phyloP scores from a whole-genome alignment of 2,329 filamentous ascomycete species.

The Ascochyta koolunga region DNA sequence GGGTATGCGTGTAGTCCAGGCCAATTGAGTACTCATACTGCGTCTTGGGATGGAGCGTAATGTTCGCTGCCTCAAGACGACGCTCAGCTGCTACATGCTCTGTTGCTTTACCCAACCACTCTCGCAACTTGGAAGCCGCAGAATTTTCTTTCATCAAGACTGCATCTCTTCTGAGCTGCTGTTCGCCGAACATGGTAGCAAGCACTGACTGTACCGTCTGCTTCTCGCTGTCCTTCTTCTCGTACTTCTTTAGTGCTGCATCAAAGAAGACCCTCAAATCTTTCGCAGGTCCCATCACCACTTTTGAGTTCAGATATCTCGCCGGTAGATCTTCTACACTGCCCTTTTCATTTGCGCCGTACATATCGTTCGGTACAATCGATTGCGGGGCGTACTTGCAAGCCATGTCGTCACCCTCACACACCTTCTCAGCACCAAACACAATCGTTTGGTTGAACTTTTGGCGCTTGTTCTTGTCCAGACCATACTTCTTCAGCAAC shows the following conservation, averaged over 20 bases:
- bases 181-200: slow-evolving; percentile 60
- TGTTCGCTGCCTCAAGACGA: slow-evolving; percentile 15
- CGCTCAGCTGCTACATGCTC: slow-evolving; percentile 25
- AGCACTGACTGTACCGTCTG: slow-evolving; percentile 54
- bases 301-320: slow-evolving; percentile 57
- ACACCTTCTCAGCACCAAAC: slow-evolving; percentile 62
- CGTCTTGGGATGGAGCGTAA: slow-evolving; percentile 41
- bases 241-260: slow-evolving; percentile 48
- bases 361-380: slow-evolving; percentile 56
- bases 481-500: slow-evolving; percentile 58
- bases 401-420: slow-evolving; percentile 56
- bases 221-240: slow-evolving; percentile 37
- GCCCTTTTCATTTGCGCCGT: slow-evolving; percentile 53
- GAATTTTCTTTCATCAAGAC: slow-evolving; percentile 36
- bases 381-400: slow-evolving; percentile 62
- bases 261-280: slow-evolving; percentile 57
- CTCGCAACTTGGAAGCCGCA: slow-evolving; percentile 29
- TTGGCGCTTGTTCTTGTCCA: slow-evolving; percentile 24
- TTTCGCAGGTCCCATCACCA: slow-evolving; percentile 58
- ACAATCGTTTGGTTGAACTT: slow-evolving; percentile 59
- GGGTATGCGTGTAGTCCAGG: slow-evolving; percentile 58
- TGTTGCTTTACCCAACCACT: slow-evolving; percentile 47
- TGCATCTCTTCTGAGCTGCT: slow-evolving; percentile 57
- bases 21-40: slow-evolving; percentile 60
- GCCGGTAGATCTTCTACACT: slow-evolving; percentile 28